A percentile compares a stretch with the other conserved stretches of the same genome.
Evolutionary conservation across 306 rosid genomes (phyloP).

Genomic region (Malus domestica): DNA sequence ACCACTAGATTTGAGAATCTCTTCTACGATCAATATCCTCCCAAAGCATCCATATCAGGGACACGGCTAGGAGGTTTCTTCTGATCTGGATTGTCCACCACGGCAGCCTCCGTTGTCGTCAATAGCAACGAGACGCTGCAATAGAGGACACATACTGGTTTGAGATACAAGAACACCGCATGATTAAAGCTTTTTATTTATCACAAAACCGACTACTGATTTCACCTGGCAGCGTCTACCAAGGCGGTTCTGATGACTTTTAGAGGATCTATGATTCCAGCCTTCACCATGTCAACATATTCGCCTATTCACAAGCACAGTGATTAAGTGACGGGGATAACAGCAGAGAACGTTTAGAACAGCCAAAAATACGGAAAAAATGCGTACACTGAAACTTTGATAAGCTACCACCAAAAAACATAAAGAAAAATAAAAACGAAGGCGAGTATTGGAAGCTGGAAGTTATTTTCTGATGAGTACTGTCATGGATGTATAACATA

Average conservation of each 20-base stretch:
- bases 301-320: conserved; percentile 43
- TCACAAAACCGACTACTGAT: neutral
- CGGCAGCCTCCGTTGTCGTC: conserved; percentile 75
- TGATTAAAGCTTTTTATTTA: neutral
- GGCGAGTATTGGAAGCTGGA: neutral
- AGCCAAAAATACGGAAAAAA: neutral
- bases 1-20: neutral
- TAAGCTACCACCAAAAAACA: neutral
- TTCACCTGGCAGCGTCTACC: conserved; percentile 90
- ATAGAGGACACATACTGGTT: neutral
- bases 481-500: neutral
- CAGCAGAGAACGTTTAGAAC: neutral
- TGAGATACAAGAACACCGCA: neutral
- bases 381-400: neutral
- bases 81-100: conserved; percentile 46
- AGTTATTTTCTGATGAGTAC: neutral
- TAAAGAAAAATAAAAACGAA: neutral
- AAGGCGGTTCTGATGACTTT: conserved; percentile 90
- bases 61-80: conserved; percentile 60
- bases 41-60: conserved; percentile 65
- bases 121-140: conserved; percentile 69
- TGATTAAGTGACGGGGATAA: neutral
- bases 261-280: conserved; percentile 87
- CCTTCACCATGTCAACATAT: conserved; percentile 84
- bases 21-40: conserved; percentile 22